Conservation (phyloP, 345 rosid genomes). For the Ceriops decandra region DNA sequence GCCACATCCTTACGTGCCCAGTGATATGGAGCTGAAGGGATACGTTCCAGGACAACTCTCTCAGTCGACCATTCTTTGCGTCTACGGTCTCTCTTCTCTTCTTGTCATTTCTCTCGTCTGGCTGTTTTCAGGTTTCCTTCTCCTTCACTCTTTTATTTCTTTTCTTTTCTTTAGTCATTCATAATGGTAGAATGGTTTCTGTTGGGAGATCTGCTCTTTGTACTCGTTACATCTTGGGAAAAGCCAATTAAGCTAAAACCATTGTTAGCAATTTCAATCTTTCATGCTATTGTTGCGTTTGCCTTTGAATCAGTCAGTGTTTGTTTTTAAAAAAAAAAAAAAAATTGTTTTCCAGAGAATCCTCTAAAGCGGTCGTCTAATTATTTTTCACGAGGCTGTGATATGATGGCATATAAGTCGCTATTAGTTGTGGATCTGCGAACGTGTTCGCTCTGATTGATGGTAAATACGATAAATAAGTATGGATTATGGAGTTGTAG, state of each 20-base stretch:
- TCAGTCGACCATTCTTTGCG: slow-evolving; percentile 49
- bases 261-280: not conserved
- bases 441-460: not conserved
- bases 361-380: too few relatives aligned
- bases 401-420: too few relatives aligned
- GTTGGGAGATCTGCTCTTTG: not conserved
- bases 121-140: slow-evolving; percentile 57
- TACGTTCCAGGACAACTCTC: slow-evolving; percentile 60
- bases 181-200: not conserved
- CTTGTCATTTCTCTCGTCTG: slow-evolving; percentile 59
- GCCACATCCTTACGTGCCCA: slow-evolving; percentile 74
- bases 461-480: not conserved
- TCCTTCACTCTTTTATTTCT: not conserved
- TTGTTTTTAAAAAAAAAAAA: too few relatives aligned
- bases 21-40: slow-evolving; percentile 64
- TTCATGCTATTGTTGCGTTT: not conserved
- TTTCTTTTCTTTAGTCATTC: not conserved
- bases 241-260: too few relatives aligned
- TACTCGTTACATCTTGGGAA: not conserved
- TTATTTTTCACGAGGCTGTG: too few relatives aligned
- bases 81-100: slow-evolving; percentile 45
- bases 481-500: not conserved
- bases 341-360: too few relatives aligned
- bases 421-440: too few relatives aligned
- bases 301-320: too few relatives aligned